Evolutionary conservation across 2,329 filamentous ascomycete genomes (phyloP), one percentile per base, ranked within the genome.

Genomic region (Aureobasidium sp.): DNA sequence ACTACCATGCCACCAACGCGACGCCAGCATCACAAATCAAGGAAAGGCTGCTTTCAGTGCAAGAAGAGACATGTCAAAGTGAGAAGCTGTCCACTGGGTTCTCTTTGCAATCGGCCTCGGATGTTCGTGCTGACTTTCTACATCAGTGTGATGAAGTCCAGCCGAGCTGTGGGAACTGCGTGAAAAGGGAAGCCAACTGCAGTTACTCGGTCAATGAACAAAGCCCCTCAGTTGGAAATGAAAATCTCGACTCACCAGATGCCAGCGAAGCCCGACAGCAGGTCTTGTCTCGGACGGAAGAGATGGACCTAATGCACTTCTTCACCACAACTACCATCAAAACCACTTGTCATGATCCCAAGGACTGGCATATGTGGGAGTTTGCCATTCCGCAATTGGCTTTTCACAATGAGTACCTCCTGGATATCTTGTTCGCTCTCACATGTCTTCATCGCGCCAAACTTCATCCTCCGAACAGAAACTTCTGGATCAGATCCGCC

Each of bases 41-140:
- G 66, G 30, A 64, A 63, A 53, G 69, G 68, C 16, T 71, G 69
- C 44, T 22, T 59, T 8, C 62, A 68, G 57, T 71, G 68, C 54
- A 71, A 71, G 56, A 64, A 63, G 22, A 63, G 68, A 17, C 68
- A 70, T 54, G 61, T 71, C 38, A 70, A 70, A 60, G 68, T 70
- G 37, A 32, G 16, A 24, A n/a, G n/a, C n/a, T n/a, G n/a, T n/a
- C n/a, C n/a, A n/a, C n/a, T n/a, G n/a, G n/a, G n/a, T 6, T 19
- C 4, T 1, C 11, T 21, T 34, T 8, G 27, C 10, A 21, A 5
- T 34, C 17, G 10, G 19, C 5, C 21, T 12, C 7, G 8, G 12
- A 11, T 16, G 8, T 22, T 32, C 5, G 3, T 3, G 27, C 35
- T 50, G 25, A 50, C 14, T 32, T n/a, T 12, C 3, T 22, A 4